phyloP scores from a whole-genome alignment of 129 eudicot species.

The Flaveria sonorensis region DNA sequence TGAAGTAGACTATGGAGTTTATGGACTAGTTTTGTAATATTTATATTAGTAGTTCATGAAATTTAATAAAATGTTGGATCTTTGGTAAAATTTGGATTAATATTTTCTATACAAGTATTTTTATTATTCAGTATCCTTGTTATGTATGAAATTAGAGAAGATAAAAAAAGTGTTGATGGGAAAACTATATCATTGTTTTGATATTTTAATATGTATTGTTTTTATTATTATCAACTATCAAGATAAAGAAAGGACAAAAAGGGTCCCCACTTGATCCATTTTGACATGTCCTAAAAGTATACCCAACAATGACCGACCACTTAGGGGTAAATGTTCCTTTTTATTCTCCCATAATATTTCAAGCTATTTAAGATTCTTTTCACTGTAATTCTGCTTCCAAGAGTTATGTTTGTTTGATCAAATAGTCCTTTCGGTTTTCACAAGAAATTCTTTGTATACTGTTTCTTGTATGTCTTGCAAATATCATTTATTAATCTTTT shows the following conservation, averaged over 20 bases:
- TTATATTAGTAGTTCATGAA: neutral
- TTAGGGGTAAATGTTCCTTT: neutral
- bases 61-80: neutral
- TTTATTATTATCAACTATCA: neutral
- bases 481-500: neutral
- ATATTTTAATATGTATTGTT: neutral
- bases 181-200: neutral
- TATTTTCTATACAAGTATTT: neutral
- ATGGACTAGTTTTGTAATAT: neutral
- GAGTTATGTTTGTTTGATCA: constrained; percentile 1
- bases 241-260: neutral
- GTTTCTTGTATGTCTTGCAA: neutral
- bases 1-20: neutral
- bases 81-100: neutral
- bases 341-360: neutral
- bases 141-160: neutral
- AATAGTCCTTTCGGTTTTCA: neutral
- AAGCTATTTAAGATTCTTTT: constrained; percentile 10
- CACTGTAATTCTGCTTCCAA: constrained; percentile 7
- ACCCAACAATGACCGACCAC: neutral
- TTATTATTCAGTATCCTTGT: neutral
- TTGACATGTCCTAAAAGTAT: neutral
- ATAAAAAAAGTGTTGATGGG: neutral
- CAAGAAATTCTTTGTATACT: neutral
- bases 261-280: neutral